A percentile compares a stretch with the other conserved stretches of the same genome.
phyloP scores from a whole-genome alignment of 179 eudicot species.

The Silene vulgaris region DNA sequence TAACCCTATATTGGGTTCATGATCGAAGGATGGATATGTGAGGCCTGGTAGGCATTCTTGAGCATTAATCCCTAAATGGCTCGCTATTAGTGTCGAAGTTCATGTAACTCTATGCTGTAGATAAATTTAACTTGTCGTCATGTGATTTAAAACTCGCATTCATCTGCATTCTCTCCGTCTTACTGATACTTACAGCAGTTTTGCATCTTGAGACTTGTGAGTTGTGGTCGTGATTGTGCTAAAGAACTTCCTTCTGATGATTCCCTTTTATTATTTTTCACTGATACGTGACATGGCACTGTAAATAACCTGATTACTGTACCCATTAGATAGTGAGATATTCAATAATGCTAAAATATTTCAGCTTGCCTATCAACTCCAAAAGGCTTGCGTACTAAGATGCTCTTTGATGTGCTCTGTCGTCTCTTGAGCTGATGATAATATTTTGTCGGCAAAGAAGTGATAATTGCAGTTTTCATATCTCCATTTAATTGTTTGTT shows the following conservation, averaged over 20 bases:
- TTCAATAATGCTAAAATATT: not conserved
- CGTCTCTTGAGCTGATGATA: constrained; percentile 10
- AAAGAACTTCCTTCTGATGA: not conserved
- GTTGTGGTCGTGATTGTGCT: not conserved
- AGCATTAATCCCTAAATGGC: no score
- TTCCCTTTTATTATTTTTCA: no score
- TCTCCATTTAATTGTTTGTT: constrained; percentile 17
- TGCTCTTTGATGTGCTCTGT: constrained; percentile 3
- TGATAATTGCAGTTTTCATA: not conserved
- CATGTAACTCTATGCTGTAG: not conserved
- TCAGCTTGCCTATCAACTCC: not conserved
- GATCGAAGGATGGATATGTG: not conserved
- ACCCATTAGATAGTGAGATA: not conserved
- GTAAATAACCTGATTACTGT: constrained; percentile 6
- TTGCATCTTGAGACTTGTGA: not conserved
- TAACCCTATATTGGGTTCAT: no score
- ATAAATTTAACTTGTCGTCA: not conserved
- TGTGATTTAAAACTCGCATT: not conserved
- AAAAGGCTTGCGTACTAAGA: not conserved
- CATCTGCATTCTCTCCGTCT: not conserved
- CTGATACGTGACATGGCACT: not conserved
- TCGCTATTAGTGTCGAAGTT: not conserved
- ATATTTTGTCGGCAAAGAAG: constrained; percentile 3
- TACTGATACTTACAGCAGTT: not conserved
- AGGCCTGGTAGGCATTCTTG: not conserved